A percentile compares a stretch with the other conserved stretches of the same genome.
Evolutionary conservation across 495 filamentous ascomycete genomes (phyloP).

Genomic region (Gamarada debralockiae): DNA sequence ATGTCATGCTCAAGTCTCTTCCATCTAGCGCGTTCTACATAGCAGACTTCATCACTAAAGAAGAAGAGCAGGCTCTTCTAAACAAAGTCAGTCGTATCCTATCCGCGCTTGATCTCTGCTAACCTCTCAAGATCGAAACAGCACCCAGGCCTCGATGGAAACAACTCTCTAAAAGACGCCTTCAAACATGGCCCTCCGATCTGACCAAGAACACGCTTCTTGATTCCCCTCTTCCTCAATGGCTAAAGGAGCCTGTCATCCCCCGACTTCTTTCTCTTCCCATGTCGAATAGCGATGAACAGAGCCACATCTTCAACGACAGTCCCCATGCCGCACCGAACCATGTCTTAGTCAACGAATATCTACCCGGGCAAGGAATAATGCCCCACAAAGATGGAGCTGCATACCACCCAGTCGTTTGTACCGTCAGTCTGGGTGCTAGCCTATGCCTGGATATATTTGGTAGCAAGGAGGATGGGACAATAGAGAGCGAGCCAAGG

Average conservation of each 20-base stretch:
- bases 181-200: constrained; percentile 86
- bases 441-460: constrained; percentile 77
- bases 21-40: constrained; percentile 80
- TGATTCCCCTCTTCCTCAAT: constrained; percentile 67
- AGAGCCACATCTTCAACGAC: constrained; percentile 54
- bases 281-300: constrained; percentile 22
- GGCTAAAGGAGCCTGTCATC: constrained; percentile 70
- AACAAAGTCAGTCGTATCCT: constrained; percentile 49
- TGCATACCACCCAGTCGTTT: constrained; percentile 84
- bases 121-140: constrained; percentile 38
- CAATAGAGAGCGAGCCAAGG: constrained; percentile 38
- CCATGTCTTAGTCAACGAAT: constrained; percentile 93
- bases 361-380: constrained; percentile 82
- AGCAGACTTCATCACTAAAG: constrained; percentile 73
- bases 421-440: constrained; percentile 81
- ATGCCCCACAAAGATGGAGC: constrained; percentile 94
- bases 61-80: constrained; percentile 70
- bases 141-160: constrained; percentile 82
- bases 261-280: constrained; percentile 56
- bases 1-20: constrained; percentile 51
- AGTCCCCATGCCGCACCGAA: constrained; percentile 78
- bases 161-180: constrained; percentile 74
- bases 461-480: constrained; percentile 53
- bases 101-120: constrained; percentile 15
- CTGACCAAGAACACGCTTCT: constrained; percentile 72